Base-by-base conservation (phyloP, 2,329 filamentous ascomycete species). In the Neodidymelliopsis sp. region DNA sequence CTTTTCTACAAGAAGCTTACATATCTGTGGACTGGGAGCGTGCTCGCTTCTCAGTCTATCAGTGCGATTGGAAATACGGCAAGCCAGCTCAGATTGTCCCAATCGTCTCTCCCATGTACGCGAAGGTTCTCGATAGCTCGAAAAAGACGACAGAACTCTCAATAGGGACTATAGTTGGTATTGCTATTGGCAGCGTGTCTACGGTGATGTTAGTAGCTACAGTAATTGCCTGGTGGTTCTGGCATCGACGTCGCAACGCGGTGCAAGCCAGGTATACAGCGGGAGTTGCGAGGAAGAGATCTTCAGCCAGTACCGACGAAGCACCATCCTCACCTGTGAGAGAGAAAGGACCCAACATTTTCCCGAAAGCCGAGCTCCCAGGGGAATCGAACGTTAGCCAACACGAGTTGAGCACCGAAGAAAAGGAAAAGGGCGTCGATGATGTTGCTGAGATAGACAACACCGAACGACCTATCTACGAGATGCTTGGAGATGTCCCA, bases 1-100 rank as follows among this genome's bases (percentile, higher is more conserved):
- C 83, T 0, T 90, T 90, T 56, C 73, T 91, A 43, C 88, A 90
- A 65, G 87, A 90, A 69, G 81, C 86, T 2, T 80, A 81, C 52
- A 50, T 81, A 36, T 72, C 69, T 3, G 77, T 79, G 5, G 77
- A 81, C 51, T 80, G 76, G 68, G 77, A 80, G 53, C 70, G 75
- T 10, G 62, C 71, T 19, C 74, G 72, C 24, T 80, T 81, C 65
- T 76, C 75, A 20, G 62, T 81, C 2, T 77, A 73, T 12, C 76
- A 75, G 41, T 55, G 60, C 49, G 61, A 64, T 36, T 75, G 67
- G 64, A 60, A 54, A 1, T 66, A 62, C 43, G 69, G 63, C 30
- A 57, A 58, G 27, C 33, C 48, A 12, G 31, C 62, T 15, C 42
- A 66, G 15, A 63, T 76, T 20, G 46, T 70, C 20, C 49, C 72